Evolutionary conservation across 352 stramenopile species (phyloP), one percentile per base, ranked within the genome.

Genomic region (Globisporangium perplexum): DNA sequence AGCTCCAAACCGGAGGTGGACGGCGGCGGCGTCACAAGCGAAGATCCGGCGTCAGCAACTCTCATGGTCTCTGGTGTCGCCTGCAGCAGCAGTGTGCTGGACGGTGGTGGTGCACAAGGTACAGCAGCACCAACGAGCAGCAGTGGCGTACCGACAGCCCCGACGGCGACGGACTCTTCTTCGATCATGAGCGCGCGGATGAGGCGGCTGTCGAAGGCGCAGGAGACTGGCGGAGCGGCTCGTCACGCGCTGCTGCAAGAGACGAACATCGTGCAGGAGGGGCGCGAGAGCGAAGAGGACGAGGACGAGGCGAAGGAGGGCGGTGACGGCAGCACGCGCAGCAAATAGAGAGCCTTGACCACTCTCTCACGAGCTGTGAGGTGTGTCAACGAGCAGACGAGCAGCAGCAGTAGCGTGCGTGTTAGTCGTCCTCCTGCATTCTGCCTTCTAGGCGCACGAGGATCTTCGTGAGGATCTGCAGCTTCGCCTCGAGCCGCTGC

Each of bases 401-500:
- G n/a, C n/a, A n/a, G n/a, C n/a, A n/a, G n/a, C n/a, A n/a, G n/a
- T n/a, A n/a, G n/a, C n/a, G n/a, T n/a, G n/a, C 26, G 26, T 30
- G 26, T n/a, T 63, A 82, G 23, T 81, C 66, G n/a, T 79, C 63
- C 14, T 72, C 50, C 49, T 89, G 71, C 45, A 89, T 77, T 55
- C 81, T 65, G 0, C 61, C 56, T 55, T 91, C 77, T 2, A 91
- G 62, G 12, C 74, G 71, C 39, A 85, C 60, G 30, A 91, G 57
- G 43, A 88, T 83, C 59, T 87, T 89, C 42, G 71, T 83, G 15
- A 91, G 57, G 46, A 80, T 72, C 53, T 83, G 68, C 4, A 91
- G 50, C 55, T 89, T 89, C 4, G 69, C 59, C 45, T 91, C 80
- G n/a, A 89, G 63, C 7, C 77, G 71, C 31, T 77, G 65, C 54